phyloP scores from a whole-genome alignment of 2,329 filamentous ascomycete genomes.

The Trichophyton simii region DNA sequence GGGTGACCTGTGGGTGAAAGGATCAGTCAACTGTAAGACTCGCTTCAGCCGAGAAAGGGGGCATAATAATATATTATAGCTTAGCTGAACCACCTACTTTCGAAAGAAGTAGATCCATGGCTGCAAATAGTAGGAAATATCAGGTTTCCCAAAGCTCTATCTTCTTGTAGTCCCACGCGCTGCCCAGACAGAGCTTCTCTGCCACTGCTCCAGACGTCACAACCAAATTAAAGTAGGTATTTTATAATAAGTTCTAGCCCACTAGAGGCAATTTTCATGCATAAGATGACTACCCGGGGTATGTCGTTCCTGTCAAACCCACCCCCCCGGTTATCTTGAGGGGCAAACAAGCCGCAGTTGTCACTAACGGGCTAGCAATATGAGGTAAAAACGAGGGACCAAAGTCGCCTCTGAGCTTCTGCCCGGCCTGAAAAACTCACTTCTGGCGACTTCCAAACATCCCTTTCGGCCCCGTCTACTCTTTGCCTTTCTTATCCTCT shows the following conservation, averaged over 20 bases:
- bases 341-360: too few species aligned
- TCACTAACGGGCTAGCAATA: too few species aligned
- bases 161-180: not conserved
- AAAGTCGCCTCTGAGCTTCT: too few species aligned
- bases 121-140: not conserved
- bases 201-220: too few species aligned
- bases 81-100: slow-evolving; percentile 35
- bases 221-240: too few species aligned
- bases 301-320: too few species aligned
- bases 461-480: not conserved
- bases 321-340: too few species aligned
- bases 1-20: slow-evolving; percentile 41
- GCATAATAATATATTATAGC: not conserved
- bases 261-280: too few species aligned
- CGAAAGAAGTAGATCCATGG: slow-evolving; percentile 58
- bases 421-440: too few species aligned
- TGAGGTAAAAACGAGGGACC: too few species aligned
- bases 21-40: not conserved
- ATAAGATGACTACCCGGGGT: too few species aligned
- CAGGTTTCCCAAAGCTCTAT: not conserved
- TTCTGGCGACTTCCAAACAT: not conserved
- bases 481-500: not conserved
- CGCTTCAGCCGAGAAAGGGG: not conserved
- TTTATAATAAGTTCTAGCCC: too few species aligned
- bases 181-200: not conserved